phyloP scores from a whole-genome alignment of 352 stramenopile genomes.

The Globisporangium middletonii region DNA sequence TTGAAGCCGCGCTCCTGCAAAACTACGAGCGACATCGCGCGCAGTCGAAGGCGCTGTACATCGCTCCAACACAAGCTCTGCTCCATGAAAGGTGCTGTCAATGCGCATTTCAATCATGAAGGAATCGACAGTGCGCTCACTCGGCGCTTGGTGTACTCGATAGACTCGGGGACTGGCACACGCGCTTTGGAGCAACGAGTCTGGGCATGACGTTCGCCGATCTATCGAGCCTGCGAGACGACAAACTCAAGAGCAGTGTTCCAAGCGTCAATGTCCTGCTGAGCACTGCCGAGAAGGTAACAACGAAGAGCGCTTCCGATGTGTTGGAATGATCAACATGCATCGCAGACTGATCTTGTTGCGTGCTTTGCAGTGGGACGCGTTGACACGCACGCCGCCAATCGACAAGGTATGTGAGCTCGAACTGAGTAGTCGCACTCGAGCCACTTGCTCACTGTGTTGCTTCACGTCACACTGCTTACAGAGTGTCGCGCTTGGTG shows the following conservation, averaged over 20 bases:
- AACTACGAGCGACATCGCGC: slow-evolving; percentile 11
- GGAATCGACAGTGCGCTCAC: too few species aligned
- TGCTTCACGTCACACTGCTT: neutral
- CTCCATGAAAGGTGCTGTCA: slow-evolving; percentile 33
- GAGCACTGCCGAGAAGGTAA: slow-evolving; percentile 39
- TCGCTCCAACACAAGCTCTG: slow-evolving; percentile 37
- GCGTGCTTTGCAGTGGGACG: slow-evolving; percentile 27
- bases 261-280: slow-evolving; percentile 24
- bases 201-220: slow-evolving; percentile 34
- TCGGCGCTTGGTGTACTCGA: neutral
- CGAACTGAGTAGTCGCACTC: neutral
- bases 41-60: slow-evolving; percentile 30
- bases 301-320: neutral
- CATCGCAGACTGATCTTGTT: neutral
- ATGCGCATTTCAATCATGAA: neutral
- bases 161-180: slow-evolving; percentile 30
- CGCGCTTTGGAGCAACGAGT: slow-evolving; percentile 25
- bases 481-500: slow-evolving; percentile 8
- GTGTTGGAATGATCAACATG: too few species aligned
- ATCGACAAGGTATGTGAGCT: slow-evolving; percentile 10
- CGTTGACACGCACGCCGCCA: slow-evolving; percentile 16
- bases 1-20: slow-evolving; percentile 44
- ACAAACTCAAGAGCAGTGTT: slow-evolving; percentile 6
- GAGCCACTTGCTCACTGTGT: neutral
- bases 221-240: slow-evolving; percentile 17